Percentiles rank a stretch among this genome's conserved stretches.
Conservation (phyloP, 208 protist genomes). For the Crithidia thermophila region DNA sequence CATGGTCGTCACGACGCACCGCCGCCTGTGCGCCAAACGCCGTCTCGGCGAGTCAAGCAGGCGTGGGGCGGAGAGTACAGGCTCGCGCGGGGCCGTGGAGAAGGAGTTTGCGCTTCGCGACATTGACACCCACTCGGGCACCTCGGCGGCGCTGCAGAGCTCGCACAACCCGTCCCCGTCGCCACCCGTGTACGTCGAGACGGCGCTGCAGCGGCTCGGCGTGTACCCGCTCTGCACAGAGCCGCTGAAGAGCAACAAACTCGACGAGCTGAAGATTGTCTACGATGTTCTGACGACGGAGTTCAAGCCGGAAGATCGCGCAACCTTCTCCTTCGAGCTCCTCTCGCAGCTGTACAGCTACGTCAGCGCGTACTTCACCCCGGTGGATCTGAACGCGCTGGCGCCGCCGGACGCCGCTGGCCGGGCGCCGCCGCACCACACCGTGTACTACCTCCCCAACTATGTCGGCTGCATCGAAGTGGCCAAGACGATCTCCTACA, state of each 20-base stretch:
- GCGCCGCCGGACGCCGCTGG: not conserved
- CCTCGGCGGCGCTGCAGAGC: not conserved
- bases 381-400: conserved; percentile 28
- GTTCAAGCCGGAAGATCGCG: conserved; percentile 56
- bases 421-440: conserved; percentile 3
- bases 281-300: conserved; percentile 55
- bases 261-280: conserved; percentile 43
- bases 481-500: conserved; percentile 33
- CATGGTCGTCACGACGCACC: conserved; percentile 65
- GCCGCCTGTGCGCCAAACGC: conserved; percentile 40
- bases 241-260: conserved; percentile 17
- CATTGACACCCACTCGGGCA: not conserved
- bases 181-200: conserved; percentile 31
- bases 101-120: not conserved
- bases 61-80: not conserved
- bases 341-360: conserved; percentile 65
- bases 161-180: conserved; percentile 18
- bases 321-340: conserved; percentile 49
- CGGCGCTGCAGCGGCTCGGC: conserved; percentile 36
- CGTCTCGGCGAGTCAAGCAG: conserved; percentile 29
- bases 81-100: conserved; percentile 1
- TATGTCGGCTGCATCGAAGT: conserved; percentile 31
- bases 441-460: conserved; percentile 33
- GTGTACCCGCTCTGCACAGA: conserved; percentile 39
- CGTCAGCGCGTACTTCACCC: conserved; percentile 50